These are phyloP conservation scores for Tricladium varicosporioides DNA, from an alignment of 2,329 filamentous ascomycete genomes.

Conservation along the genomic window DNA sequence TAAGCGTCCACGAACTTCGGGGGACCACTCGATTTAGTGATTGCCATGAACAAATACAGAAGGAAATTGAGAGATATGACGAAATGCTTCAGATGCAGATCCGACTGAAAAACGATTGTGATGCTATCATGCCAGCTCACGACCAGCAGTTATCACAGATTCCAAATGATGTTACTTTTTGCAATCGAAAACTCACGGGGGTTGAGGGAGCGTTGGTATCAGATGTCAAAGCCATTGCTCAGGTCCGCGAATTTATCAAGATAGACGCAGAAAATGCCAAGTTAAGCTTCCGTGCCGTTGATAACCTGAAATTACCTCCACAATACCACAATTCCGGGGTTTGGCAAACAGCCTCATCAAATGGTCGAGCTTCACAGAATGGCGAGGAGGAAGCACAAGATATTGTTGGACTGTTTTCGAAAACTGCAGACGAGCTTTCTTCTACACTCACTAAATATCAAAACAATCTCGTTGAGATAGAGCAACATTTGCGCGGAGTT, in stretches of 20 bases:
- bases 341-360: constrained; percentile 43
- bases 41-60: constrained; percentile 77
- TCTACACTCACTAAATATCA: constrained; percentile 56
- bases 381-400: constrained; percentile 54
- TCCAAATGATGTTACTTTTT: constrained; percentile 62
- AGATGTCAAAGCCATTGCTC: constrained; percentile 59
- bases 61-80: constrained; percentile 75
- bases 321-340: constrained; percentile 44
- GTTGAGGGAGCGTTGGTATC: constrained; percentile 62
- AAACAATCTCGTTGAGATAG: constrained; percentile 60
- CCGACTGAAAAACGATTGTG: constrained; percentile 72
- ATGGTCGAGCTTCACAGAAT: constrained; percentile 35
- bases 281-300: constrained; percentile 69
- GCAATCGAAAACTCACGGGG: constrained; percentile 59
- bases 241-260: constrained; percentile 55
- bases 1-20: constrained; percentile 75
- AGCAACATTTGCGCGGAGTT: constrained; percentile 62
- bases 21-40: constrained; percentile 91
- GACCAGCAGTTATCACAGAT: constrained; percentile 63
- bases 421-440: constrained; percentile 60
- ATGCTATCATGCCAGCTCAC: constrained; percentile 64
- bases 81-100: constrained; percentile 78
- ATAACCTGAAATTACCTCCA: constrained; percentile 69
- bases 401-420: constrained; percentile 62
- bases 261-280: constrained; percentile 69